Evolutionary conservation across 176 grass and related monocot genomes (phyloP).

Genomic region (Phoenix dactylifera): DNA sequence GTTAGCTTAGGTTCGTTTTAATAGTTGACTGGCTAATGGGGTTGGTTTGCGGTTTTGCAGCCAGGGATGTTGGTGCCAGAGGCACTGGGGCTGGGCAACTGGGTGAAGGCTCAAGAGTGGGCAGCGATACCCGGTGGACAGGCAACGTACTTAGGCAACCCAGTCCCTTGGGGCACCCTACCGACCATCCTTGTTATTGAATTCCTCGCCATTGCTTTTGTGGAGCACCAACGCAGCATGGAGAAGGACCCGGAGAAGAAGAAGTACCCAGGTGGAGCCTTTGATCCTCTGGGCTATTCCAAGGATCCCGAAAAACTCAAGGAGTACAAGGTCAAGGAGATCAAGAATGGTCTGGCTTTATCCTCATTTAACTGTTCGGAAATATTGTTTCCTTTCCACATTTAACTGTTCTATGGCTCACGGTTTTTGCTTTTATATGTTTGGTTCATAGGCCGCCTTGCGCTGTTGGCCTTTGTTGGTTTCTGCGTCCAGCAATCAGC

Average conservation of each 20-base stretch:
- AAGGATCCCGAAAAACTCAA: constrained; percentile 91
- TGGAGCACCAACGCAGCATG: constrained; percentile 99
- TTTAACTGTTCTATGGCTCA: too few species aligned
- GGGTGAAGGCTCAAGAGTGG: constrained; percentile 99
- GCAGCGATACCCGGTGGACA: constrained; percentile 76
- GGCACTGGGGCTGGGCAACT: constrained; percentile 90
- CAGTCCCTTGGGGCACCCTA: constrained; percentile 83
- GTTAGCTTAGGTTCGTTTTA: too few species aligned
- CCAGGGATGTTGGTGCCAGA: constrained; percentile 84
- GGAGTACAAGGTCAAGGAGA: constrained; percentile 97
- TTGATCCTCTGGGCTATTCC: constrained; percentile 98
- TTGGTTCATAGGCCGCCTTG: constrained; percentile 50
- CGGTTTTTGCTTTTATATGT: too few species aligned
- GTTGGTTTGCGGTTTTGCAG: constrained; percentile 15
- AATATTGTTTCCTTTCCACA: too few species aligned
- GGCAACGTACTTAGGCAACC: constrained; percentile 84
- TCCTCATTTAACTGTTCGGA: too few species aligned
- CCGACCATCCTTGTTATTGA: constrained; percentile 90
- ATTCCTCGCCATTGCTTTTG: constrained; percentile 94
- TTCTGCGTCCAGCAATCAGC: constrained; percentile 97
- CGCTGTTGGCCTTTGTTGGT: constrained; percentile 84
- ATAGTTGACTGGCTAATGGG: neutral
- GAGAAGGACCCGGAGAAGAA: constrained; percentile 99
- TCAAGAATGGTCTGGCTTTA: constrained; percentile 68
- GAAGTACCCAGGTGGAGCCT: constrained; percentile 98